Evolutionary conservation across 2,329 filamentous ascomycete genomes (phyloP), one percentile per base, ranked within the genome.

Genomic region (Coniochaeta sp.): DNA sequence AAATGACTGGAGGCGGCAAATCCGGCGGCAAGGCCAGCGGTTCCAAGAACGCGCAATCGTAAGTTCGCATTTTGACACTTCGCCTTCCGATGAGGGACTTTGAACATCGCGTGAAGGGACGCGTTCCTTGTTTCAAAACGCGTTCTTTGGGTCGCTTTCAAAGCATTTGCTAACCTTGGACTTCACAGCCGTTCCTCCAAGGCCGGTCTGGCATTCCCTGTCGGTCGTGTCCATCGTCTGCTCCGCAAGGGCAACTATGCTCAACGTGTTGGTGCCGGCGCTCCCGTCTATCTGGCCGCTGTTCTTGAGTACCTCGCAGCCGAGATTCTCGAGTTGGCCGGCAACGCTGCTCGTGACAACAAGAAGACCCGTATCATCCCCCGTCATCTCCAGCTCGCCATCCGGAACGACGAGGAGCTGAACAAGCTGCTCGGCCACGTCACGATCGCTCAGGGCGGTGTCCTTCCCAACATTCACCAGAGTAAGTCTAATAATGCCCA

Each of bases 361-460:
- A 99, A 99, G 91, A 98, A 98, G 90, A 99, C 93, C 67, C 93
- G 95, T 89, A 99, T 99, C 82, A 99, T 98, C 64, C 95, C 95
- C 67, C 92, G 95, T 79, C 95, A 99, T 80, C 87, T 99, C 55
- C 95, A 99, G 84, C 91, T 99, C 70, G 95, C 95, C 80, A 99
- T 99, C 83, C 89, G 95, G 74, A 97, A 97, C 82, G 93, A 98
- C 79, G 93, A 98, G 86, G 95, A 99, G 81, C 79, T 98, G 90
- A 97, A 98, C 90, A 98, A 96, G 87, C 89, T 96, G 65, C 85
- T 96, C 66, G 93, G 93, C 61, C 91, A 96, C 76, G 92, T 96
- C 79, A 97, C 92, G 75, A 96, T 96, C 72, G 92, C 93, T 76
- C 93, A 96, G 81, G 92, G 91, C 83, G 91, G 91, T 93, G 92